Base-by-base conservation (phyloP, 495 filamentous ascomycete genomes). In the Daldinia decipiens region DNA sequence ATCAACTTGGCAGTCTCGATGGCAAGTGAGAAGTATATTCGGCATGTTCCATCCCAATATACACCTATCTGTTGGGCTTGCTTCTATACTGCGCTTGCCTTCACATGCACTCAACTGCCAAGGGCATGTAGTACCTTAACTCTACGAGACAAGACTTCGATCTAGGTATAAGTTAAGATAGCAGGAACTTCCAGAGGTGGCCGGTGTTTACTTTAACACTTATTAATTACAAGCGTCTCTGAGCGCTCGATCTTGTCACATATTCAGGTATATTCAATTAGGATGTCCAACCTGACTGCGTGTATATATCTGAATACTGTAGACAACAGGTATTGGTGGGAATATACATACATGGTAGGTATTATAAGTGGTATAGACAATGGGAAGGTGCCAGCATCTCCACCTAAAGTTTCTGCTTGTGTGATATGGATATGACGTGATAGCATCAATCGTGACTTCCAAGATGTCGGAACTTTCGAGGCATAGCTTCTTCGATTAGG, bases 341-440 rank as follows among this genome's bases (percentile, higher is more conserved):
- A 45, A n/a, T 1, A 24, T 24, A 24, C 21, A 1, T 24, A 24
- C n/a, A n/a, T n/a, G n/a, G n/a, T n/a, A n/a, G n/a, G n/a, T n/a
- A 13, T n/a, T 31, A 24, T 27, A n/a, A 27, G 13, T 59, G 0
- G 21, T 29, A 17, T 27, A 65, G 21, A 24, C 2, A 47, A 63
- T 27, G 43, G 58, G 58, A 59, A 55, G 53, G 27, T 26, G 27
- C 59, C 31, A 19, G 0, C 29, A 27, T 63, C 47, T 58, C 36
- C 39, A 59, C 54, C 13, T 12, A 21, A 21, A 55, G 34, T 55
- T 39, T 39, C 36, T 67, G 58, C 51, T 71, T 63, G 59, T 21
- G 47, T 71, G 26, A 17, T 55, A 59, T 59, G 53, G 66, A 31
- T 45, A 59, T 63, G 59, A 58, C 63, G 68, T 71, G 39, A 31